phyloP scores from a whole-genome alignment of 2,329 filamentous ascomycete species.

The Tolypocladium ophioglossoides region DNA sequence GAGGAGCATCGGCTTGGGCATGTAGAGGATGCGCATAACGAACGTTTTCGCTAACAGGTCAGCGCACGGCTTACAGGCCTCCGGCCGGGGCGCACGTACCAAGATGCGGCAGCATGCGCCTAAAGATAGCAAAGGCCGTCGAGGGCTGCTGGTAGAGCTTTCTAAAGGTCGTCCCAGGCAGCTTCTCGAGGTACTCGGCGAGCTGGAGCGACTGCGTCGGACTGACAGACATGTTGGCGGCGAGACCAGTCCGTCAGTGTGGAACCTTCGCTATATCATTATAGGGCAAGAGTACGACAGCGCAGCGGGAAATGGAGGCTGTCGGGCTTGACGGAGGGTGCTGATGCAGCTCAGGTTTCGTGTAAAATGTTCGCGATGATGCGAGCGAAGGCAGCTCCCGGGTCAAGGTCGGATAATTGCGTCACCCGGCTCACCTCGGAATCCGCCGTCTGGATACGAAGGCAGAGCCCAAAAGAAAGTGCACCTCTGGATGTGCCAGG shows the following conservation, averaged over 20 bases:
- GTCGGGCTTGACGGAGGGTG: neutral
- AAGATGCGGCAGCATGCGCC: constrained; percentile 89
- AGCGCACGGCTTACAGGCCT: neutral
- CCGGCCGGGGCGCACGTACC: constrained; percentile 36
- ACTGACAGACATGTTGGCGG: constrained; percentile 34
- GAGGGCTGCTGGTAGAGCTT: constrained; percentile 94
- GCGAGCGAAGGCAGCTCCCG: too few species aligned
- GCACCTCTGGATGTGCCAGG: too few species aligned
- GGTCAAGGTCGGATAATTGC: constrained; percentile 5
- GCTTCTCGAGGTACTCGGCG: constrained; percentile 87
- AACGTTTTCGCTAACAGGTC: constrained; percentile 70
- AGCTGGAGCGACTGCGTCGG: constrained; percentile 43
- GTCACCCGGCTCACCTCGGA: neutral
- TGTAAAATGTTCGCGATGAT: neutral
- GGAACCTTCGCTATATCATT: constrained; percentile 6
- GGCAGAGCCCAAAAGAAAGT: too few species aligned
- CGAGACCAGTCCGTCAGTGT: constrained; percentile 15
- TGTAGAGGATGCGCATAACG: constrained; percentile 91
- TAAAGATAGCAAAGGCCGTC: constrained; percentile 88
- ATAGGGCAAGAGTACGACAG: neutral
- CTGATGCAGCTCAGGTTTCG: neutral
- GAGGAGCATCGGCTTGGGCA: constrained; percentile 69
- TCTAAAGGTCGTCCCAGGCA: constrained; percentile 80
- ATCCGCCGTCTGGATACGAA: too few species aligned
- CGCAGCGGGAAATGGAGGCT: neutral